Conservation (phyloP, 805 yeast genomes). For the Wickerhamiella cacticola region DNA sequence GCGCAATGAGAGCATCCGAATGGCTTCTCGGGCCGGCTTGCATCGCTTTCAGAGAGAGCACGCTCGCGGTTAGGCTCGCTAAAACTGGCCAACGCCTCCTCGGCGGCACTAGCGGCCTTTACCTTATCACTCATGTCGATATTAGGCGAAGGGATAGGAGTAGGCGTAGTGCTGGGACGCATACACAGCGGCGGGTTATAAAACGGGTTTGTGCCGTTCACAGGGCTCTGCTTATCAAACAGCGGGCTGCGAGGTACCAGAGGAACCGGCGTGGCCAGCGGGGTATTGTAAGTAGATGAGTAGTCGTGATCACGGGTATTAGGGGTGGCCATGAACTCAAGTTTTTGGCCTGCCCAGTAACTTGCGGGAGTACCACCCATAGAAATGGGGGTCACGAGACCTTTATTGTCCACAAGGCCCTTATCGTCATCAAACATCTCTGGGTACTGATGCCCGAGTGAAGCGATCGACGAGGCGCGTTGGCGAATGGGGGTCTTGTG, state of each 20-base stretch:
- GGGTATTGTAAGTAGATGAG: slow-evolving; percentile 12
- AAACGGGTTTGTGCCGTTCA: slow-evolving; percentile 25
- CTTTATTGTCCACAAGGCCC: slow-evolving; percentile 6
- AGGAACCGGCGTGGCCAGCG: slow-evolving; percentile 14
- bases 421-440: not conserved
- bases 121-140: slow-evolving; percentile 9
- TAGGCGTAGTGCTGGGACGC: not conserved
- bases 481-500: slow-evolving; percentile 12
- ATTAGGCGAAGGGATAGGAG: slow-evolving; percentile 2
- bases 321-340: slow-evolving; percentile 13
- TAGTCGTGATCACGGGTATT: not conserved
- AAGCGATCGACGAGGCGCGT: slow-evolving; percentile 9
- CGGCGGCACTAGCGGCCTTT: slow-evolving; percentile 13
- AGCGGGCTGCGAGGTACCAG: slow-evolving; percentile 7
- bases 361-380: slow-evolving; percentile 10
- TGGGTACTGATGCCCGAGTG: not conserved
- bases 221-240: slow-evolving; percentile 6
- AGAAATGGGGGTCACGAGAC: slow-evolving; percentile 13
- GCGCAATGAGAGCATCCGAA: slow-evolving; percentile 30
- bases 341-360: slow-evolving; percentile 11
- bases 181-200: slow-evolving; percentile 22
- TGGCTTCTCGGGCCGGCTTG: slow-evolving; percentile 24
- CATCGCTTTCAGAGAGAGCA: slow-evolving; percentile 1
- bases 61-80: slow-evolving; percentile 11
- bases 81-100: slow-evolving; percentile 13